Evolutionary conservation across 176 grass and related monocot species (phyloP), one percentile per base, ranked within the genome.

Genomic region (Cenchrus purpureus): DNA sequence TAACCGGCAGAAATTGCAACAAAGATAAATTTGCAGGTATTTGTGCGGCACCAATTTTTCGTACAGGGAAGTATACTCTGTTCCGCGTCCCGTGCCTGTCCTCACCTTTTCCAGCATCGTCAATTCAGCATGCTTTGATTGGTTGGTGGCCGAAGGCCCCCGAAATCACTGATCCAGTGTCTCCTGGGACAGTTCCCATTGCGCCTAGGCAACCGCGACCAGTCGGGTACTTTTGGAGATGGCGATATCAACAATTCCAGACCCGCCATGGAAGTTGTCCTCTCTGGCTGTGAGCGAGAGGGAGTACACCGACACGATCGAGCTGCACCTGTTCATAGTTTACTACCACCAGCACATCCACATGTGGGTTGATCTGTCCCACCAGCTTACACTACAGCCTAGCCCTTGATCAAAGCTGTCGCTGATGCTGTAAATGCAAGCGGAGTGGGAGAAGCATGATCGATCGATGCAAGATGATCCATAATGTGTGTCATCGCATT

Each of bases 391-490:
- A 44, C 50, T 32, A 64, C 56, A 44, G 32, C 74, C 74, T 62
- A 83, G 88, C 94, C 87, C 79, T 94, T 13, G 68, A 71, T 48
- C 4, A 8, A 8, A 34, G 29, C 16, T 25, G 69, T 28, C 14
- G 37, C 19, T 31, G 71, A 55, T 55, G 50, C 72, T 55, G 16
- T 16, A 67, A 55, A 65, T 17, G 65, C 12, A 58, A n/a, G 45
- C 45, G 4, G 12, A 40, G 7, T 42, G 34, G 5, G 11, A 15
- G 14, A 20, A 7, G 12, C 20, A 29, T 29, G 14, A 7, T 7
- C 4, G 63, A 71, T 82, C 68, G 45, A 53, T 54, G 70, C 45
- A 53, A 25, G 62, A 62, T 20, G 67, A 72, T 2, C 55, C 53
- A 32, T 32, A 32, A 32, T 53, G 34, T 22, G 37, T 48, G 25